phyloP scores from a whole-genome alignment of 306 rosid species.

The Gastrolobium villosum region DNA sequence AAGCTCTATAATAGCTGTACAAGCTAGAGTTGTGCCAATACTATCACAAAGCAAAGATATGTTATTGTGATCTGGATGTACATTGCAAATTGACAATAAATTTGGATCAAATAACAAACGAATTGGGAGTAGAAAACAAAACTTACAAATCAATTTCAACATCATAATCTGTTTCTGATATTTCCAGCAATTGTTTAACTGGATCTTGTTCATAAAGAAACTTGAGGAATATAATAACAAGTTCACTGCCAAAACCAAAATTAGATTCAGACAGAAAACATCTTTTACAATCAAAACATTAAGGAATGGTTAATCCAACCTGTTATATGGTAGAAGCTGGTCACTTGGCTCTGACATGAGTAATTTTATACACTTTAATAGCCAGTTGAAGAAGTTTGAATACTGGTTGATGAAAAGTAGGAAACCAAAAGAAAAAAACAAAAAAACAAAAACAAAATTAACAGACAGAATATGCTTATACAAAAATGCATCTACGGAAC shows the following conservation, averaged over 20 bases:
- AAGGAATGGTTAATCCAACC: conserved; percentile 60
- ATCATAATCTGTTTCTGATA: conserved; percentile 66
- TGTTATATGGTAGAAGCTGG: conserved; percentile 88
- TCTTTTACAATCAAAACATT: conserved; percentile 33
- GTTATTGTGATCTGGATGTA: neutral
- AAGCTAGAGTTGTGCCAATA: conserved; percentile 41
- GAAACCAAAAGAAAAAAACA: conserved; percentile 33
- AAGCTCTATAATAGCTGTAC: conserved; percentile 11
- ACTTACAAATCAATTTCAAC: conserved; percentile 88
- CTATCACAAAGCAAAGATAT: conserved; percentile 14
- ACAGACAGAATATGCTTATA: conserved; percentile 32
- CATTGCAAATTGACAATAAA: conserved; percentile 33
- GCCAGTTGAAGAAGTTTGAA: conserved; percentile 98
- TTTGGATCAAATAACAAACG: conserved; percentile 21
- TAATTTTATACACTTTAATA: conserved; percentile 83
- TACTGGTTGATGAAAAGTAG: conserved; percentile 64
- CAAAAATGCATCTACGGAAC: neutral
- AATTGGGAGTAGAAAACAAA: conserved; percentile 11
- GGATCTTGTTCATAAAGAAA: conserved; percentile 95
- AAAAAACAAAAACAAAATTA: neutral
- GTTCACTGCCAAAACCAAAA: conserved; percentile 84
- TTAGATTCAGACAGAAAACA: conserved; percentile 44
- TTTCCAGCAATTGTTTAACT: conserved; percentile 84
- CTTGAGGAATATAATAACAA: conserved; percentile 85
- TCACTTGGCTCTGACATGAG: conserved; percentile 96